phyloP scores from a whole-genome alignment of 805 yeast species.

The Saccharomyces kudriavzevii region DNA sequence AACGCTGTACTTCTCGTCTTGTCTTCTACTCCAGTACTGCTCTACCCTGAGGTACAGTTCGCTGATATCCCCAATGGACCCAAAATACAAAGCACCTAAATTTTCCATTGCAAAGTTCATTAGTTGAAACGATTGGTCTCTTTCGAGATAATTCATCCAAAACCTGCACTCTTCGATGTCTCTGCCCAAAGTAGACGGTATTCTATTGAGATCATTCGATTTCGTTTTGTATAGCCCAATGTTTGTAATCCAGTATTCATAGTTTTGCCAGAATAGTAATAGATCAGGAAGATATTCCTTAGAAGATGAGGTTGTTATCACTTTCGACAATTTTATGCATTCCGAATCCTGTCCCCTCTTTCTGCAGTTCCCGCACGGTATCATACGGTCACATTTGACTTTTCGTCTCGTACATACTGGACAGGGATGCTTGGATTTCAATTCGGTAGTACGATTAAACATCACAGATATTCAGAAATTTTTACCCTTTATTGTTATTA shows the following conservation, averaged over 20 bases:
- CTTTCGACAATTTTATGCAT: conserved; percentile 12
- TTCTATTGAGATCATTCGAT: conserved; percentile 3
- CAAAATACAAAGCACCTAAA: conserved; percentile 28
- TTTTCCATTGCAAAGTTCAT: conserved; percentile 26
- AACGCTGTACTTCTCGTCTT: conserved; percentile 6
- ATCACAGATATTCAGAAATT: not conserved
- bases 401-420: conserved; percentile 23
- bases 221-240: conserved; percentile 19
- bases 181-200: conserved; percentile 1
- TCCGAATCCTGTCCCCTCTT: conserved; percentile 22
- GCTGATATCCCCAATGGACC: conserved; percentile 25
- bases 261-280: conserved; percentile 23
- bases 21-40: conserved; percentile 18
- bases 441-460: not conserved
- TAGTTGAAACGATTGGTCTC: conserved; percentile 18
- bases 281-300: conserved; percentile 10
- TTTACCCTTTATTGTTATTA: not conserved
- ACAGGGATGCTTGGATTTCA: conserved; percentile 20
- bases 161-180: conserved; percentile 8
- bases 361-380: conserved; percentile 29
- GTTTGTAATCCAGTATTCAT: conserved; percentile 23
- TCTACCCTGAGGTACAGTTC: conserved; percentile 23
- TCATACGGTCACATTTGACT: conserved; percentile 28
- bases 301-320: not conserved
- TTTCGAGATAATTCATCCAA: conserved; percentile 11